These are phyloP conservation scores for Fallopia convolvulus DNA, from an alignment of 148 eudicot genomes.

Conservation along the genomic window DNA sequence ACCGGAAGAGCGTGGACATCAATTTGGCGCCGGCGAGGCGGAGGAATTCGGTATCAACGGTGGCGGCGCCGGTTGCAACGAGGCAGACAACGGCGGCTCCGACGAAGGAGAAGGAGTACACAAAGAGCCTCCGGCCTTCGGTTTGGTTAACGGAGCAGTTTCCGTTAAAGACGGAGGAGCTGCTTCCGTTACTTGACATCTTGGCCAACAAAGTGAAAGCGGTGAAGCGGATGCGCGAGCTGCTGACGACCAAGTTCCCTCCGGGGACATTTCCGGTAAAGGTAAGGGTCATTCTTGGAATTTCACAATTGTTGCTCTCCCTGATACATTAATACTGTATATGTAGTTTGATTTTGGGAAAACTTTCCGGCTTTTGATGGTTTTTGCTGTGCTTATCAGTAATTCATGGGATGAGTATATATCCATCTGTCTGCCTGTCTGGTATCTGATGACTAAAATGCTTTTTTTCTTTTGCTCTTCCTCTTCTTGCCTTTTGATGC, in stretches of 20 bases:
- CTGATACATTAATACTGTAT: background rate
- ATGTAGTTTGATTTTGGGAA: too few species aligned
- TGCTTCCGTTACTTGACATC: constrained; percentile 88
- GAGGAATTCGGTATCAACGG: constrained; percentile 13
- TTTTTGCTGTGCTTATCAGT: too few species aligned
- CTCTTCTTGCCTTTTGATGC: background rate
- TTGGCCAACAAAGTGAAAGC: constrained; percentile 96
- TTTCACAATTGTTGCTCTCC: background rate
- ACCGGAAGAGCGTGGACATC: constrained; percentile 72
- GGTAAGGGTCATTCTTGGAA: constrained; percentile 31
- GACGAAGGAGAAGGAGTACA: constrained; percentile 78
- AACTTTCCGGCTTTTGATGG: too few species aligned
- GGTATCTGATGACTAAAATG: background rate
- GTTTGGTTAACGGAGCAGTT: constrained; percentile 89
- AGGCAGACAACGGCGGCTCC: constrained; percentile 47
- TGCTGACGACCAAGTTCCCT: constrained; percentile 84
- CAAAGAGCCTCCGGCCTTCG: constrained; percentile 84
- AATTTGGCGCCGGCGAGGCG: constrained; percentile 35
- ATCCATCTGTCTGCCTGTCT: background rate
- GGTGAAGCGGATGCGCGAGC: constrained; percentile 80
- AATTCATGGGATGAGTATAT: background rate
- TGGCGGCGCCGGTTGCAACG: constrained; percentile 10
- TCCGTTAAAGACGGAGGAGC: constrained; percentile 81
- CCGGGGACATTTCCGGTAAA: constrained; percentile 88
- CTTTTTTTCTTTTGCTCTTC: background rate